Percentiles rank a stretch among this genome's conserved stretches.
Evolutionary conservation across 1,139 yeast species (phyloP).

Genomic region (Scheffersomyces insectosa): DNA sequence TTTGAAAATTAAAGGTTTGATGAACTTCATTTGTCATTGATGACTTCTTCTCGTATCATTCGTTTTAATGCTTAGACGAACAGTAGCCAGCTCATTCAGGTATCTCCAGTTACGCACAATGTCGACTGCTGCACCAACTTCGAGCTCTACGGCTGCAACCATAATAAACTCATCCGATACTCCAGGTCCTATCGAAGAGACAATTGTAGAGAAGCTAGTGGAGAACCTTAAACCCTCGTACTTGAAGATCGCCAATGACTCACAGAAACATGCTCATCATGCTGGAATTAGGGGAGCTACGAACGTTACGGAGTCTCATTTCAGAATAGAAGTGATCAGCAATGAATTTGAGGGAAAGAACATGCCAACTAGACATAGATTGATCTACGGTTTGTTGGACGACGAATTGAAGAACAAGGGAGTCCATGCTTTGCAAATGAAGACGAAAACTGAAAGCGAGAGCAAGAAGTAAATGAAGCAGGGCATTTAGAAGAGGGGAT

Average conservation of each 20-base stretch:
- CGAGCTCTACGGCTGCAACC: conserved; percentile 4
- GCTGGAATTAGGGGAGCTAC: conserved; percentile 75
- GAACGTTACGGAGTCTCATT: conserved; percentile 84
- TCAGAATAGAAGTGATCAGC: conserved; percentile 70
- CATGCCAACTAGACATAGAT: conserved; percentile 77
- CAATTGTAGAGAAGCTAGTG: conserved; percentile 49
- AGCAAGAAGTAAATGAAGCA: conserved; percentile 26
- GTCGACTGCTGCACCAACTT: conserved; percentile 1
- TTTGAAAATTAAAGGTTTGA: no score
- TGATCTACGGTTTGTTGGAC: conserved; percentile 66
- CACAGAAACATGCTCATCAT: conserved; percentile 87
- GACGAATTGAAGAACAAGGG: conserved; percentile 73
- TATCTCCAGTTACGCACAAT: background rate
- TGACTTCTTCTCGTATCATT: no score
- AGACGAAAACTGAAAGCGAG: conserved; percentile 76
- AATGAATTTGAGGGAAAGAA: conserved; percentile 65
- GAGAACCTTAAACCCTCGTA: conserved; percentile 49
- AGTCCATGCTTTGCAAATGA: conserved; percentile 87
- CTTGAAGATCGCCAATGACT: conserved; percentile 72
- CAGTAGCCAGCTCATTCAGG: no score
- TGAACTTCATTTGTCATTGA: no score
- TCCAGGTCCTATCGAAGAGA: conserved; percentile 54
- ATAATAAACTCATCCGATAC: conserved; percentile 11
- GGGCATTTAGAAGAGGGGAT: background rate
- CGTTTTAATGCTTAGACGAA: no score